Conservation (phyloP, 345 rosid genomes). For the Linum lewisii region DNA sequence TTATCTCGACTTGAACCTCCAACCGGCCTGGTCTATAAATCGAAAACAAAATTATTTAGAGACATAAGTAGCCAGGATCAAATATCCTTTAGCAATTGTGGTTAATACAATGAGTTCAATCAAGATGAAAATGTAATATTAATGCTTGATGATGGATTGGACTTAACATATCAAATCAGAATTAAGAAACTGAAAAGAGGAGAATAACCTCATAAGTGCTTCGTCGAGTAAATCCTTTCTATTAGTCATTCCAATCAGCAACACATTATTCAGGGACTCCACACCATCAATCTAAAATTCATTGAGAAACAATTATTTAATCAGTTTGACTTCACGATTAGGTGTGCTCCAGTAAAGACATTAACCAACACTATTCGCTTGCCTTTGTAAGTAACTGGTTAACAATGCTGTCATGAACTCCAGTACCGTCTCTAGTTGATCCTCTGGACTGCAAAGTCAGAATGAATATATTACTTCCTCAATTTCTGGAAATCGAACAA, state of each 20-base stretch:
- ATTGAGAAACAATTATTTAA: not conserved
- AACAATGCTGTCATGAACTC: slow-evolving; percentile 97
- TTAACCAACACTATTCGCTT: slow-evolving; percentile 11
- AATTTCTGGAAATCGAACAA: not conserved
- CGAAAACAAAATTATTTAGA: not conserved
- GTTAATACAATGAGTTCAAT: not conserved
- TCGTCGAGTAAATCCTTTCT: slow-evolving; percentile 99
- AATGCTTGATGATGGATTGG: too few species aligned
- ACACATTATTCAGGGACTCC: slow-evolving; percentile 95
- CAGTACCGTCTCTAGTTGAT: slow-evolving; percentile 94
- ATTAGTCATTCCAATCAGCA: slow-evolving; percentile 99
- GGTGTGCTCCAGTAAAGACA: slow-evolving; percentile 1
- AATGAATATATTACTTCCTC: slow-evolving; percentile 10
- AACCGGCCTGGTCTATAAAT: slow-evolving; percentile 81
- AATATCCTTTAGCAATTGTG: too few species aligned
- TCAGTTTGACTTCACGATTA: not conserved
- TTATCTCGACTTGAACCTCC: slow-evolving; percentile 99
- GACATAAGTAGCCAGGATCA: not conserved
- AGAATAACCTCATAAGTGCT: slow-evolving; percentile 82
- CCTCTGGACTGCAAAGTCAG: slow-evolving; percentile 74
- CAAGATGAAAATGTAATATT: too few species aligned
- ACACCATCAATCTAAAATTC: slow-evolving; percentile 91
- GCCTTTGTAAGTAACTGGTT: slow-evolving; percentile 99
- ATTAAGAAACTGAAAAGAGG: not conserved
- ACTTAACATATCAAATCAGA: not conserved